phyloP scores from a whole-genome alignment of 768 basidiomycete genomes.

The Clitopilus passeckerianus region DNA sequence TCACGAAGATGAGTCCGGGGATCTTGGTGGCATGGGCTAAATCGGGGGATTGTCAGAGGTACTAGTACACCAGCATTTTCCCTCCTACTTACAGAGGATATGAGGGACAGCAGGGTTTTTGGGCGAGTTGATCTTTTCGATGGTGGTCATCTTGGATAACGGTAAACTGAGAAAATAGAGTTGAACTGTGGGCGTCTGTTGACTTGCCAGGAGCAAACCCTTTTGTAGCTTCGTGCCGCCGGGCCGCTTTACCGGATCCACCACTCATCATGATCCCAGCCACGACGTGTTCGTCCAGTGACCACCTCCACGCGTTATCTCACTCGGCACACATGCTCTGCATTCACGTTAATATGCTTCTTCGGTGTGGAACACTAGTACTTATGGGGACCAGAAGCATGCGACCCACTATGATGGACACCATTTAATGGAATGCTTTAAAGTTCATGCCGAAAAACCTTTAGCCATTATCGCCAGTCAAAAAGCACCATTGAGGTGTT shows the following conservation, averaged over 20 bases:
- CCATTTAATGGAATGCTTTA: neutral
- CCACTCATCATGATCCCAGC: neutral
- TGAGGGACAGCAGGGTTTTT: conserved; percentile 39
- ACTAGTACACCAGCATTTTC: conserved; percentile 6
- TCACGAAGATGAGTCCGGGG: conserved; percentile 55
- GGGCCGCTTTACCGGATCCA: neutral
- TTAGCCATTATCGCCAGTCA: no score
- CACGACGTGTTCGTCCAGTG: neutral
- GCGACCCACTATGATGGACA: neutral
- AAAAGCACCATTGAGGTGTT: no score
- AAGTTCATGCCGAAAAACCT: no score
- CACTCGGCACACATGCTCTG: neutral
- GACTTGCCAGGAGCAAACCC: neutral
- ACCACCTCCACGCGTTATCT: neutral
- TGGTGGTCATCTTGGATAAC: conserved; percentile 8
- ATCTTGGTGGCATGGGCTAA: conserved; percentile 54
- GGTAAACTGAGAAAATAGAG: neutral
- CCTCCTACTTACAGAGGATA: conserved; percentile 40
- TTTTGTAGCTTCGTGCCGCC: neutral
- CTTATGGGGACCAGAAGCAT: neutral
- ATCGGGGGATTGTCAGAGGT: neutral
- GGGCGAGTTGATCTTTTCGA: conserved; percentile 51
- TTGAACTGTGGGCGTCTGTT: neutral
- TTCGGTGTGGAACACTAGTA: neutral
- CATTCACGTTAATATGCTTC: neutral